These are phyloP conservation scores for Grifola frondosa DNA, from an alignment of 1,284 basidiomycete species.

Conservation along the genomic window DNA sequence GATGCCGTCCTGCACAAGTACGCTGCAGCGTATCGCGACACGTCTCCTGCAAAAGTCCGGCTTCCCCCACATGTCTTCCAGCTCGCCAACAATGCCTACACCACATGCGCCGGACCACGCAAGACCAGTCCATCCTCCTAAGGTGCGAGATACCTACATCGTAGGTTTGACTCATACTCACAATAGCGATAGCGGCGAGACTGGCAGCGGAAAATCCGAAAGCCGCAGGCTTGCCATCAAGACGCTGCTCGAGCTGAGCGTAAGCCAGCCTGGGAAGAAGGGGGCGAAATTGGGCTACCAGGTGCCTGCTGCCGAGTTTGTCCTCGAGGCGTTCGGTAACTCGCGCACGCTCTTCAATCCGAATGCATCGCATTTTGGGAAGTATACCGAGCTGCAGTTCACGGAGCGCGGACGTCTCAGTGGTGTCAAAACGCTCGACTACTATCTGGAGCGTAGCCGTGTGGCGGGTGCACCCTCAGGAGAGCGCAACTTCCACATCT, in stretches of 20 bases:
- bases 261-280: constrained; percentile 90
- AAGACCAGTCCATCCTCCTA: constrained; percentile 89
- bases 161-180: not conserved
- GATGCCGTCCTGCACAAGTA: constrained; percentile 85
- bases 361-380: constrained; percentile 90
- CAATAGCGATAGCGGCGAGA: constrained; percentile 72
- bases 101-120: constrained; percentile 91
- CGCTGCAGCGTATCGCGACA: constrained; percentile 65
- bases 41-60: constrained; percentile 40
- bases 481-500: constrained; percentile 95
- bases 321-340: constrained; percentile 91
- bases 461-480: constrained; percentile 80
- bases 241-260: constrained; percentile 84
- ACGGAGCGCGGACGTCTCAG: constrained; percentile 84
- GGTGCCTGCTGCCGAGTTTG: constrained; percentile 92
- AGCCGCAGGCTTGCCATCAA: constrained; percentile 89
- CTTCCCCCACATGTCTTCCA: constrained; percentile 82
- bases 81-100: constrained; percentile 88
- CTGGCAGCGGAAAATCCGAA: constrained; percentile 93
- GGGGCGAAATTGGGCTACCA: constrained; percentile 84
- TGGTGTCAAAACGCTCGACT: constrained; percentile 95
- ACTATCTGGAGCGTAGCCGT: constrained; percentile 90
- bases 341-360: constrained; percentile 88
- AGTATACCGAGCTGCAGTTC: constrained; percentile 95
- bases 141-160: constrained; percentile 52